phyloP scores from a whole-genome alignment of 768 basidiomycete species.

The Leccinellum albellum region DNA sequence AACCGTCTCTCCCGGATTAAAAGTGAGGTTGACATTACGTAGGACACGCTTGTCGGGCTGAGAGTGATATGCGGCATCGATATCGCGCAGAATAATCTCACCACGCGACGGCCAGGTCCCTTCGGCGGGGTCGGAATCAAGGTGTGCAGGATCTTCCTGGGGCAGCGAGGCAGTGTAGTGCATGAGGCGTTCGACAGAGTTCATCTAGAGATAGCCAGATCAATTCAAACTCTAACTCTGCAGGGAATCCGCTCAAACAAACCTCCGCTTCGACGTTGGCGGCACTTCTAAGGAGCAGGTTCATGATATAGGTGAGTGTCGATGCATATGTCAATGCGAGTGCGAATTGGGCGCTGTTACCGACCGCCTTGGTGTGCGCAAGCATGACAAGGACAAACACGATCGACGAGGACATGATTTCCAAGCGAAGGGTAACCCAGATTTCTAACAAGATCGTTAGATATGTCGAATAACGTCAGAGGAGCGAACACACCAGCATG shows the following conservation, averaged over 20 bases:
- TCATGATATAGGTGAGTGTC: conserved; percentile 26
- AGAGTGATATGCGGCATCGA: conserved; percentile 71
- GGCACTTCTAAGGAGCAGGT: conserved; percentile 25
- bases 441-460: conserved; percentile 21
- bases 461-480: neutral
- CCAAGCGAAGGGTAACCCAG: conserved; percentile 32
- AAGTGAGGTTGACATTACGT: conserved; percentile 55
- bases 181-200: conserved; percentile 29
- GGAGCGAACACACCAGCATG: conserved; percentile 20
- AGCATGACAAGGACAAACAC: conserved; percentile 26
- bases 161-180: conserved; percentile 23
- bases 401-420: conserved; percentile 25
- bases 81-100: conserved; percentile 58
- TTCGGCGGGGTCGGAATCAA: conserved; percentile 21
- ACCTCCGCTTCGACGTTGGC: conserved; percentile 29
- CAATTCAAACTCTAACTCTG: neutral
- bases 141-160: conserved; percentile 18
- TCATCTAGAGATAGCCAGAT: conserved; percentile 17
- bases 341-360: conserved; percentile 21
- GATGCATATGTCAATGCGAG: conserved; percentile 29
- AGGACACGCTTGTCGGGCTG: conserved; percentile 61
- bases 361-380: conserved; percentile 24
- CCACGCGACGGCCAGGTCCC: conserved; percentile 38
- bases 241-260: neutral
- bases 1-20: conserved; percentile 66